Conservation (phyloP, 768 basidiomycete species). For the Boletus insuetus region DNA sequence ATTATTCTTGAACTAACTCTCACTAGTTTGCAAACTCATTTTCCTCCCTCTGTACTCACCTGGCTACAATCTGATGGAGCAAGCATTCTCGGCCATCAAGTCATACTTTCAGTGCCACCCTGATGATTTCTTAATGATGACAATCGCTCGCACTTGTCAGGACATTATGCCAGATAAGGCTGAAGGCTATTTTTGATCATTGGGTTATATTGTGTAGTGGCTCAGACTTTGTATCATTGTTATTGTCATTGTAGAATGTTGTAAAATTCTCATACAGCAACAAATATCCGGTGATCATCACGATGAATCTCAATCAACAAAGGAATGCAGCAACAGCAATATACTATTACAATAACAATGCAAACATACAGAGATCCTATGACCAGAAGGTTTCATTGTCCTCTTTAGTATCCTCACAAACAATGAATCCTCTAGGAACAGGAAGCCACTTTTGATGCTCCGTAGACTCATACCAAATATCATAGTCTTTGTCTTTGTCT, state of each 20-base stretch:
- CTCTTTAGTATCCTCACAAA: background rate
- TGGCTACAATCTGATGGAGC: no score
- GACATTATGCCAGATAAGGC: slow-evolving; percentile 1
- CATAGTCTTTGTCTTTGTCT: no score
- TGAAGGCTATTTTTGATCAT: slow-evolving; percentile 1
- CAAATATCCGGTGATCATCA: no score
- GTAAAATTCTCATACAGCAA: no score
- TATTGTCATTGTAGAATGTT: background rate
- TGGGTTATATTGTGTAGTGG: background rate
- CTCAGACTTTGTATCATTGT: background rate
- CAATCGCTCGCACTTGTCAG: background rate
- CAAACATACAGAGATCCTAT: background rate
- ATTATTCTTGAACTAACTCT: background rate
- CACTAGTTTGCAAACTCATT: no score
- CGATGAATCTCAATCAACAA: no score
- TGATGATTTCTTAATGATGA: background rate
- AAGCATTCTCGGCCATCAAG: background rate
- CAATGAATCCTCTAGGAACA: background rate
- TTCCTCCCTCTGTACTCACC: no score
- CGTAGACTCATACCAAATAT: background rate
- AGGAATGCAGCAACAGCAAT: no score
- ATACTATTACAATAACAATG: no score
- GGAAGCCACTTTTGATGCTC: background rate
- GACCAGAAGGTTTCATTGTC: background rate
- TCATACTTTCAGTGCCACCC: background rate